Evolutionary conservation across 768 basidiomycete genomes (phyloP).

Genomic region (Strobilomyces confusus): DNA sequence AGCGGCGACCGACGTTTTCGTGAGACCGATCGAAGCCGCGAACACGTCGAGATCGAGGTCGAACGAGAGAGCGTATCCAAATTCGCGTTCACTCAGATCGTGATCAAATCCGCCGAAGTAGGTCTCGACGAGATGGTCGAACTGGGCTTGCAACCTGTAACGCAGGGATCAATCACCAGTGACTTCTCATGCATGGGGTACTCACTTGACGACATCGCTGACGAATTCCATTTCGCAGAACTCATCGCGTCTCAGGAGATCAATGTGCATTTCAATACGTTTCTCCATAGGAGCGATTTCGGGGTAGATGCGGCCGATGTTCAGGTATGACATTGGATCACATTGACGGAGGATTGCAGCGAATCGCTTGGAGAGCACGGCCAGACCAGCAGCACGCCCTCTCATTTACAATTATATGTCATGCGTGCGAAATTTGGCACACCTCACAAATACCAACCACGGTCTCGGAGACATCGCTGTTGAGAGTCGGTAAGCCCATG

Average conservation of each 20-base stretch:
- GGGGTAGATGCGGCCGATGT: slow-evolving; percentile 73
- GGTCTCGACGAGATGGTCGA: slow-evolving; percentile 86
- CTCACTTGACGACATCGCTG: slow-evolving; percentile 82
- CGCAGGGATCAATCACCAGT: not conserved
- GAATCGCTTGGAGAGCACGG: slow-evolving; percentile 86
- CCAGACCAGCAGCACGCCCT: slow-evolving; percentile 74
- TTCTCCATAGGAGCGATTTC: slow-evolving; percentile 90
- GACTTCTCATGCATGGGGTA: slow-evolving; percentile 2
- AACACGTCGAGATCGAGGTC: slow-evolving; percentile 95
- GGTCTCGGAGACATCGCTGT: slow-evolving; percentile 73
- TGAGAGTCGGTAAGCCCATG: slow-evolving; percentile 85
- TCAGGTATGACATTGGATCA: slow-evolving; percentile 82
- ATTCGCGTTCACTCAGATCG: slow-evolving; percentile 86
- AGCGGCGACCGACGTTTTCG: slow-evolving; percentile 78
- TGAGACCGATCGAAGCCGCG: slow-evolving; percentile 84
- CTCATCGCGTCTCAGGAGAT: slow-evolving; percentile 78
- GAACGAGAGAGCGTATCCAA: slow-evolving; percentile 75
- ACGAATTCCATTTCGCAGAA: slow-evolving; percentile 94
- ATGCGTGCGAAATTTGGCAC: slow-evolving; percentile 12
- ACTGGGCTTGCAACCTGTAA: slow-evolving; percentile 82
- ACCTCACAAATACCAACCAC: slow-evolving; percentile 96
- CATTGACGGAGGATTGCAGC: slow-evolving; percentile 77
- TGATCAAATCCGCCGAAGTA: slow-evolving; percentile 81
- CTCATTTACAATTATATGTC: slow-evolving; percentile 54
- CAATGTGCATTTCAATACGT: slow-evolving; percentile 88